Evolutionary conservation across 2,329 filamentous ascomycete genomes (phyloP).

Genomic region (Rhynchosporium graminicola): DNA sequence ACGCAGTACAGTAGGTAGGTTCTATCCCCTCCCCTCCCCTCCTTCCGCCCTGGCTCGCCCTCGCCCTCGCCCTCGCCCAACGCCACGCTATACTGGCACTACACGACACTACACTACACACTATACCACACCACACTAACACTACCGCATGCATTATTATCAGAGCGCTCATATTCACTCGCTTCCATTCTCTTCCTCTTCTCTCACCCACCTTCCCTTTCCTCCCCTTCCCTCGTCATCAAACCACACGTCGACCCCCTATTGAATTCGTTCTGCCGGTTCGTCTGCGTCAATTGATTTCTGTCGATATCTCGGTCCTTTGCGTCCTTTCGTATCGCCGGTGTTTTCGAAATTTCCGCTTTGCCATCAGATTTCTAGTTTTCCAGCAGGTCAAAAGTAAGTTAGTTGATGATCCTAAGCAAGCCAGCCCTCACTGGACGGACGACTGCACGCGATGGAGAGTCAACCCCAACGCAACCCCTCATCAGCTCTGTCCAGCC

Average conservation of each 20-base stretch:
- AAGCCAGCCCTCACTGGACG: conserved; percentile 33
- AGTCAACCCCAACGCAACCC: conserved; percentile 33
- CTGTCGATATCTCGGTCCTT: conserved; percentile 41
- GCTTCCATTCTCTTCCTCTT: conserved; percentile 16
- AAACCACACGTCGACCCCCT: conserved; percentile 23
- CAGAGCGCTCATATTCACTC: background rate
- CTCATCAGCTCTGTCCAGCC: conserved; percentile 23
- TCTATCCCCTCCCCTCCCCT: no score
- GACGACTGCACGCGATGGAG: conserved; percentile 36
- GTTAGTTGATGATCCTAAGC: conserved; percentile 37
- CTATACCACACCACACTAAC: no score
- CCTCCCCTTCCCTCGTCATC: conserved; percentile 30
- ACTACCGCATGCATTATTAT: no score
- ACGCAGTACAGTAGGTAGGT: no score
- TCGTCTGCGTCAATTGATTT: conserved; percentile 41
- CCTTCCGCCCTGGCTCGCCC: no score
- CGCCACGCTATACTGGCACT: no score
- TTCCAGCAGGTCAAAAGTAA: conserved; percentile 39
- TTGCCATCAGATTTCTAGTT: conserved; percentile 36
- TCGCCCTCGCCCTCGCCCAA: no score
- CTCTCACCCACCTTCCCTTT: conserved; percentile 23
- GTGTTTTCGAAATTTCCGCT: conserved; percentile 42
- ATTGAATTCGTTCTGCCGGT: conserved; percentile 32
- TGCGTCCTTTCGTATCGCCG: conserved; percentile 41
- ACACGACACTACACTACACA: background rate